Evolutionary conservation across 2,329 filamentous ascomycete species (phyloP).

Genomic region (Raffaelea albimanens): DNA sequence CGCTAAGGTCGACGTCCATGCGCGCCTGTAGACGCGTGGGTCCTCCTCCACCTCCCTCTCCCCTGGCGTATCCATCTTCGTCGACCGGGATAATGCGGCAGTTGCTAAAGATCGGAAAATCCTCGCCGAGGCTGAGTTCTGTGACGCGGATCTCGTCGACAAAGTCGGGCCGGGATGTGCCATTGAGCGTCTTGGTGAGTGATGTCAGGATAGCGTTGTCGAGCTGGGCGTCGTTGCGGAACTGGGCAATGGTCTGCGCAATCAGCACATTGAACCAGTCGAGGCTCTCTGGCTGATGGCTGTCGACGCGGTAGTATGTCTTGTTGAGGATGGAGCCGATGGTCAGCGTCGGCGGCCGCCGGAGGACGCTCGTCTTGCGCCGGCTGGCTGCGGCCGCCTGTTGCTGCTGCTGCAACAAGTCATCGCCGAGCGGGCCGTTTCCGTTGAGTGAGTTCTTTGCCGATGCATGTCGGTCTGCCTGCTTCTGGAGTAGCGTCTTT

Average conservation of each 20-base stretch:
- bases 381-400: neutral
- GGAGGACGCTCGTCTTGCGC: conserved; percentile 58
- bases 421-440: conserved; percentile 16
- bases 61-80: conserved; percentile 59
- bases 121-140: conserved; percentile 87
- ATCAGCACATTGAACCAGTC: conserved; percentile 99
- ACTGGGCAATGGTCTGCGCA: conserved; percentile 92
- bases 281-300: conserved; percentile 89
- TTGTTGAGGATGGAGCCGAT: conserved; percentile 93
- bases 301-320: conserved; percentile 94
- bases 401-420: conserved; percentile 18
- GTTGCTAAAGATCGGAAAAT: conserved; percentile 98
- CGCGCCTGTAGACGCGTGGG: conserved; percentile 70
- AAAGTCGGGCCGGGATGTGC: conserved; percentile 78
- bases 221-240: conserved; percentile 83
- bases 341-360: conserved; percentile 65
- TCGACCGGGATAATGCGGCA: conserved; percentile 89
- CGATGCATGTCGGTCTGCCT: conserved; percentile 30
- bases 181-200: conserved; percentile 77
- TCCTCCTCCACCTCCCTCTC: neutral
- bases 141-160: conserved; percentile 90
- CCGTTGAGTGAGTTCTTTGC: conserved; percentile 30
- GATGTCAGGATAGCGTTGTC: conserved; percentile 84
- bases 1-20: conserved; percentile 94
- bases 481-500: conserved; percentile 49